phyloP scores from a whole-genome alignment of 306 rosid genomes.

The Pyrus communis region DNA sequence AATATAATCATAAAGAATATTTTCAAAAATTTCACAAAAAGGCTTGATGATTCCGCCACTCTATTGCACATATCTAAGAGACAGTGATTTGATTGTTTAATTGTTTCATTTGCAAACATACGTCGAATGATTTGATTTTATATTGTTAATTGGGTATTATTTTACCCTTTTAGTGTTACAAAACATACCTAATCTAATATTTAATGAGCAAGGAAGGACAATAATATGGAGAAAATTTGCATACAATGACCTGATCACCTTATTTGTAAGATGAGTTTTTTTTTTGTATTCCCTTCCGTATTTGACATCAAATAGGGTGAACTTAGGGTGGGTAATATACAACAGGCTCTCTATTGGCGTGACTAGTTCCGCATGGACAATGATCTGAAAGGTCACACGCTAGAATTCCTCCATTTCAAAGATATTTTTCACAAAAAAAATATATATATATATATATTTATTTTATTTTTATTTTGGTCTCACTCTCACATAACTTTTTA shows the following conservation, averaged over 20 bases:
- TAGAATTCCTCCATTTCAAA: too few species aligned
- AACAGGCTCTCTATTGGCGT: too few species aligned
- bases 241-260: not conserved
- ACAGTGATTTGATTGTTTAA: not conserved
- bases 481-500: too few species aligned
- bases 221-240: too few species aligned
- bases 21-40: not conserved
- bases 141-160: not conserved
- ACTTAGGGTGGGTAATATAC: too few species aligned
- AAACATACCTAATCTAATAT: not conserved
- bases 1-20: not conserved
- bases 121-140: not conserved
- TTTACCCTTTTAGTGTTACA: not conserved
- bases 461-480: too few species aligned
- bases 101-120: not conserved
- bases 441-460: too few species aligned
- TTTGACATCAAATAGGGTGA: too few species aligned
- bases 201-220: not conserved
- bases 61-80: not conserved
- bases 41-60: conserved; percentile 5
- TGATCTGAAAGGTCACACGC: too few species aligned
- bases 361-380: not conserved
- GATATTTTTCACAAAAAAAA: too few species aligned
- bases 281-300: too few species aligned
- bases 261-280: too few species aligned